Evolutionary conservation across 768 basidiomycete genomes (phyloP), one percentile per base, ranked within the genome.

Genomic region (Rhizopogon salebrosus): DNA sequence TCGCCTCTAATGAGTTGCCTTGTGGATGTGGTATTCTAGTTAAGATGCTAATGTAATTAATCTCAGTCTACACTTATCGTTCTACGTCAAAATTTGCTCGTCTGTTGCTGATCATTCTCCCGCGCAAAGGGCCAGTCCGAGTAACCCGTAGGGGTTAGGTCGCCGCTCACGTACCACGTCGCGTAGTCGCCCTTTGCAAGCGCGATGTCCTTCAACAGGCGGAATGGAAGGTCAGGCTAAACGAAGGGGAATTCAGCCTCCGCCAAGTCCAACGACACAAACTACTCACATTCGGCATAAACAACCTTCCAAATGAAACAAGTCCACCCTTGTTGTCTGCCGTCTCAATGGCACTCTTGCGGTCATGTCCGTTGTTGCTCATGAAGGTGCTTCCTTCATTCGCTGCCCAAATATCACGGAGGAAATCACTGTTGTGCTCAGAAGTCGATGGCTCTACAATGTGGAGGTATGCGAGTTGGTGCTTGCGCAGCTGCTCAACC

Each of bases 381-480:
- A 82, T 73, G 46, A 74, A 66, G 0, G 63, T 61, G 9, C 68
- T 62, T 0, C 71, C 68, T 6, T 68, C 64, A 11, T 13, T 4
- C 13, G 11, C 31, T 13, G 43, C 46, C 80, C 80, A 82, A 6
- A 79, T 73, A 2, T 67, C 54, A 13, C 76, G 68, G 26, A 80
- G 42, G 54, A 78, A 76, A 45, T 78, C 73, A 48, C 75, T 80
- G 1, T 70, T 68, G 6, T 8, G 18, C 1, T 60, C 64, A 16
- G 20, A 26, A 14, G 64, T 31, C 66, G 70, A 65, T 10, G 76
- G 70, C 55, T 83, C 79, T 40, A 74, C 61, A 20, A 75, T 56
- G 54, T 84, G 82, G 4, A 85, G 55, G 64, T 83, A 85, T 0
- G 80, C 79, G 22, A 80, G 61, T 8, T 64, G 54, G 20, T 68